phyloP scores from a whole-genome alignment of 257 asterid genomes.

The Nicotiana knightiana region DNA sequence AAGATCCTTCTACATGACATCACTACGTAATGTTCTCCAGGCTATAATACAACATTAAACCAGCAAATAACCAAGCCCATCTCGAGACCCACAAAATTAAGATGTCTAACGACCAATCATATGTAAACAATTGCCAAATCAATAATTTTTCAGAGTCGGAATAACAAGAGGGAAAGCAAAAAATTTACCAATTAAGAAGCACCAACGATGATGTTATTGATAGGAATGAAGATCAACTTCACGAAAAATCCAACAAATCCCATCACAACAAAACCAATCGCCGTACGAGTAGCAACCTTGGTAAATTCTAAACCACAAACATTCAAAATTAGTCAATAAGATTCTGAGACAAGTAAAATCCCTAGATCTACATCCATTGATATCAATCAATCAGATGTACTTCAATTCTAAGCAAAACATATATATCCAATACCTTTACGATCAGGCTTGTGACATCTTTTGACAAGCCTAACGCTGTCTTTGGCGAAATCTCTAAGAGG shows the following conservation, averaged over 20 bases:
- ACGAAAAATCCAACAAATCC: slow-evolving; percentile 37
- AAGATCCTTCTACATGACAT: background rate
- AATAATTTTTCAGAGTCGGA: background rate
- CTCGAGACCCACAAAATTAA: background rate
- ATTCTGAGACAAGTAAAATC: too few species aligned
- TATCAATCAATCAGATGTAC: too few species aligned
- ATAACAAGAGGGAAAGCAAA: background rate
- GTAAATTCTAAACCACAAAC: slow-evolving; percentile 21
- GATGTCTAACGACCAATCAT: background rate
- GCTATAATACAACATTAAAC: background rate
- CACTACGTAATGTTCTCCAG: background rate
- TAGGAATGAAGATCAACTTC: slow-evolving; percentile 37
- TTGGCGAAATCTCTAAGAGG: slow-evolving; percentile 32
- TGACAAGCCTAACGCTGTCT: slow-evolving; percentile 33
- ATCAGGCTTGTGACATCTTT: slow-evolving; percentile 36
- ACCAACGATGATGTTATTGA: slow-evolving; percentile 35
- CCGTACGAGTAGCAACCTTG: slow-evolving; percentile 31
- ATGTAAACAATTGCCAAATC: background rate
- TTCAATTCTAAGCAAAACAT: too few species aligned
- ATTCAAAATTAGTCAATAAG: background rate
- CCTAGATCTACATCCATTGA: too few species aligned
- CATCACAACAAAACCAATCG: slow-evolving; percentile 35
- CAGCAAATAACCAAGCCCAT: background rate
- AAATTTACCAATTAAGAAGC: slow-evolving; percentile 17
- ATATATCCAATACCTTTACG: slow-evolving; percentile 17